Conservation (phyloP, 345 rosid genomes). For the Crucihimalaya himalaica region DNA sequence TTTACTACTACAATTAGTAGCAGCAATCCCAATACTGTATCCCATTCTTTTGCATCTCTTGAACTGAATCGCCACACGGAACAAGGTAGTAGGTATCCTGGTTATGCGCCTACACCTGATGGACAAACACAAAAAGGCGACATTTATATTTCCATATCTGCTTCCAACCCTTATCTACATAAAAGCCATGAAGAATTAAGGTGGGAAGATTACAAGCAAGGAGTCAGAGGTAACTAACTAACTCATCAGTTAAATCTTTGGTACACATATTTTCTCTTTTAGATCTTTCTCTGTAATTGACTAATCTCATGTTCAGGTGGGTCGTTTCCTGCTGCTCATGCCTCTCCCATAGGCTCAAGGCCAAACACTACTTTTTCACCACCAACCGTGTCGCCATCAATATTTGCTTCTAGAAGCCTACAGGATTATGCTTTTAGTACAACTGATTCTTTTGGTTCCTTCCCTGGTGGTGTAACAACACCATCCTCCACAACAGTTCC, state of each 20-base stretch:
- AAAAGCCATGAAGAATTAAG: conserved; percentile 24
- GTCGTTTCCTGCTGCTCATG: background rate
- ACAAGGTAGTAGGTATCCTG: conserved; percentile 5
- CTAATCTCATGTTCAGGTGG: background rate
- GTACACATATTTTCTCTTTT: conserved; percentile 3
- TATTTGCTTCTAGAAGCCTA: conserved; percentile 2
- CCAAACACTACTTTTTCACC: background rate
- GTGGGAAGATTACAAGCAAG: conserved; percentile 12
- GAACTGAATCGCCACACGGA: background rate
- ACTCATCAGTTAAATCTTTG: background rate
- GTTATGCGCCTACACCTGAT: conserved; percentile 20
- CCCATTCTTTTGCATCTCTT: background rate
- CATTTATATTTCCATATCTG: conserved; percentile 16
- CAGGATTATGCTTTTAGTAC: background rate
- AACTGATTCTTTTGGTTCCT: background rate
- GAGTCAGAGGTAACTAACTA: conserved; percentile 20
- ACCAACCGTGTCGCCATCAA: background rate
- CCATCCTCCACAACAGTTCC: background rate
- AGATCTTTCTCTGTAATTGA: conserved; percentile 8
- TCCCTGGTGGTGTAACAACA: background rate
- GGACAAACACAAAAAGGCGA: background rate
- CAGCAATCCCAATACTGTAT: background rate
- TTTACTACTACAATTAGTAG: no score
- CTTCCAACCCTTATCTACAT: background rate
- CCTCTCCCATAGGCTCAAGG: background rate